These are phyloP conservation scores for Protomyces lactucae-debilis DNA, from an alignment of 1,139 yeast species.

Conservation along the genomic window DNA sequence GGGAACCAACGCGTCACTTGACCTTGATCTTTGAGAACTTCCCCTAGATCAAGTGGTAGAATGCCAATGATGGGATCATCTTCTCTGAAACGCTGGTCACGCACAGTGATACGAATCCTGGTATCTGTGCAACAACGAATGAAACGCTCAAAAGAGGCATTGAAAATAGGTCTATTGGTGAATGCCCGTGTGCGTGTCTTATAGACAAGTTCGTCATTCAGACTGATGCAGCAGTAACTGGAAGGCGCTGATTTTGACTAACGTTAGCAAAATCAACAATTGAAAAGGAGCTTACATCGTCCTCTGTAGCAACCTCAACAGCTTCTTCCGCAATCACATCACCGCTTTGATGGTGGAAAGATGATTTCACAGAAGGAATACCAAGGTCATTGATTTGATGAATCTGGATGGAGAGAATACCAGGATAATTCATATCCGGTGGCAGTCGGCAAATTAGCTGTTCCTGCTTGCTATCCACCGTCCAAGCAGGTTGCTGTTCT, in stretches of 20 bases:
- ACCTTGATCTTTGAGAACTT: slow-evolving; percentile 10
- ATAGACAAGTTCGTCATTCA: slow-evolving; percentile 26
- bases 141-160: slow-evolving; percentile 28
- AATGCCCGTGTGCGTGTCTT: slow-evolving; percentile 27
- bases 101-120: slow-evolving; percentile 12
- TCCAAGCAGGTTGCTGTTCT: slow-evolving; percentile 9
- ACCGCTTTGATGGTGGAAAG: slow-evolving; percentile 8
- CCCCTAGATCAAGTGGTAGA: slow-evolving; percentile 18
- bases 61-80: slow-evolving; percentile 29
- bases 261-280: not conserved
- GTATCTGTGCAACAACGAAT: slow-evolving; percentile 19
- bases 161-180: slow-evolving; percentile 27
- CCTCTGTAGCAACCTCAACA: slow-evolving; percentile 20
- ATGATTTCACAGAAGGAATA: not conserved
- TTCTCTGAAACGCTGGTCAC: slow-evolving; percentile 27
- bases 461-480: slow-evolving; percentile 21
- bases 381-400: slow-evolving; percentile 27
- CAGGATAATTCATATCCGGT: slow-evolving; percentile 25
- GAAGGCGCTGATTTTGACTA: slow-evolving; percentile 23
- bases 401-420: slow-evolving; percentile 23
- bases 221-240: slow-evolving; percentile 24
- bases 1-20: slow-evolving; percentile 28
- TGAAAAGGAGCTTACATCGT: not conserved
- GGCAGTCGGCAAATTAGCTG: slow-evolving; percentile 14
- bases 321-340: slow-evolving; percentile 17